Conservation (phyloP, 371 early-diverging fungal genomes). For the Synchytrium microbalum region DNA sequence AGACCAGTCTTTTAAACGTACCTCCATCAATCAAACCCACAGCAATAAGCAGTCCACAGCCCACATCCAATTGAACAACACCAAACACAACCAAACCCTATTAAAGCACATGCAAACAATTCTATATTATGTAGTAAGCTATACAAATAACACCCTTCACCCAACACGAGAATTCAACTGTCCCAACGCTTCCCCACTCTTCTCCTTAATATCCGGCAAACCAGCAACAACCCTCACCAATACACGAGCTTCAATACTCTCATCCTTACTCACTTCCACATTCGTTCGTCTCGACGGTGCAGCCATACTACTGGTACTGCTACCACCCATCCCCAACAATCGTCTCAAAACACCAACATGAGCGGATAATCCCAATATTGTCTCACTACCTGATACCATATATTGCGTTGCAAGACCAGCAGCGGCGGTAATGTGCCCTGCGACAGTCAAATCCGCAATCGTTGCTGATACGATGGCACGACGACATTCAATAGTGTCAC, state of each 20-base stretch:
- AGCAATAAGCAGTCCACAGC: slow-evolving; percentile 57
- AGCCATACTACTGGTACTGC: neutral
- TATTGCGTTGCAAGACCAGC: neutral
- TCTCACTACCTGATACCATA: neutral
- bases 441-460: neutral
- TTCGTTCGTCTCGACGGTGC: neutral
- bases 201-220: neutral
- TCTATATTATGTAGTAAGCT: neutral
- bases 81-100: slow-evolving; percentile 51
- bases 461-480: neutral
- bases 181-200: neutral
- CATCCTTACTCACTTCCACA: neutral
- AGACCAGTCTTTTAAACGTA: slow-evolving; percentile 34
- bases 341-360: neutral
- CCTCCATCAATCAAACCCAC: slow-evolving; percentile 59
- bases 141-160: no score
- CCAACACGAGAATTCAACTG: neutral
- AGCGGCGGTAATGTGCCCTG: neutral
- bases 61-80: slow-evolving; percentile 42
- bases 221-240: neutral
- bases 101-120: no score
- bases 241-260: neutral
- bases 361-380: neutral
- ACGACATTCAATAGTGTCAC: neutral
- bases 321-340: neutral